These are phyloP conservation scores for Lichtheimia ornata DNA, from an alignment of 371 early-diverging fungal species.

Conservation along the genomic window DNA sequence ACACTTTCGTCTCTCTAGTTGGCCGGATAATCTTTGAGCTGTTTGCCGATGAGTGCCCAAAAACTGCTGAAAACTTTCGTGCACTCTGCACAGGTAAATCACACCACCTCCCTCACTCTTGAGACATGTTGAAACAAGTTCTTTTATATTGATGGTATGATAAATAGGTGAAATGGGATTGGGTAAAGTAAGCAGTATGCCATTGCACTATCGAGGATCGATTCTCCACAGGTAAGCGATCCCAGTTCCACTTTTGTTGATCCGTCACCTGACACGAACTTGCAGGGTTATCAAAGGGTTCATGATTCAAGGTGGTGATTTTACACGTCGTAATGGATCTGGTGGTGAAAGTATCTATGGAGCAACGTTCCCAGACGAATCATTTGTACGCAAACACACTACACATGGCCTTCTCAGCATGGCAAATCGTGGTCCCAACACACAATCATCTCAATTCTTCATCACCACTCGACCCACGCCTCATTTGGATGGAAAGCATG, in stretches of 20 bases:
- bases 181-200: conserved; percentile 69
- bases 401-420: conserved; percentile 80
- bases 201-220: conserved; percentile 66
- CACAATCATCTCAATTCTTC: conserved; percentile 92
- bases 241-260: neutral
- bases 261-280: neutral
- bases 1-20: conserved; percentile 26
- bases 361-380: conserved; percentile 85
- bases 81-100: conserved; percentile 68
- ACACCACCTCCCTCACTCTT: neutral
- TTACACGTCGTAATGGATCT: conserved; percentile 74
- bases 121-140: neutral
- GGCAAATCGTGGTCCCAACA: conserved; percentile 87
- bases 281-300: conserved; percentile 77
- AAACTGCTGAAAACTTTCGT: conserved; percentile 98
- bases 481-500: conserved; percentile 91
- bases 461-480: conserved; percentile 82
- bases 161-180: conserved; percentile 65
- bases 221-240: conserved; percentile 61
- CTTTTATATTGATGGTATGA: neutral
- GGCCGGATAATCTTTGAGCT: conserved; percentile 95
- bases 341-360: conserved; percentile 92
- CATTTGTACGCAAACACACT: conserved; percentile 82
- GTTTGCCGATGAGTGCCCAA: conserved; percentile 91
- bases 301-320: conserved; percentile 82